A percentile compares a stretch with the other conserved stretches of the same genome.
These are phyloP conservation scores for Ulmus americana DNA, from an alignment of 331 rosid species.

Conservation along the genomic window DNA sequence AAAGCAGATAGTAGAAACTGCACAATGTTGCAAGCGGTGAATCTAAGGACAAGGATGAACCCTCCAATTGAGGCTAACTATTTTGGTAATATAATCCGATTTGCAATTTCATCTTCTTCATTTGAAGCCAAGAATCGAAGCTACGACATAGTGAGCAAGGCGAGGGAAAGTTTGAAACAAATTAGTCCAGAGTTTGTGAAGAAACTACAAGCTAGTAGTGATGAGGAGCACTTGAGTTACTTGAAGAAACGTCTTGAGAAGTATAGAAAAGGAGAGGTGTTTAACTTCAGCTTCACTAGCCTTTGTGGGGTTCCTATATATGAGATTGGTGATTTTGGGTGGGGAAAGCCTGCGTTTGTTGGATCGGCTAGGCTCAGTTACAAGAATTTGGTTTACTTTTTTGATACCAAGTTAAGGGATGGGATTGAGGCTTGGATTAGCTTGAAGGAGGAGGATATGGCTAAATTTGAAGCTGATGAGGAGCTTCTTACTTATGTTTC, in stretches of 20 bases:
- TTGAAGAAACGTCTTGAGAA: background rate
- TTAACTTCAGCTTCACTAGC: background rate
- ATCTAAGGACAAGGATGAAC: background rate
- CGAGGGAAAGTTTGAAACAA: background rate
- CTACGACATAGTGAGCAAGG: background rate
- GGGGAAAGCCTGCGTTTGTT: conserved; percentile 41
- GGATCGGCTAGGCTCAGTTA: conserved; percentile 29
- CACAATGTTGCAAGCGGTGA: background rate
- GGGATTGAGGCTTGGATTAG: too few relatives aligned
- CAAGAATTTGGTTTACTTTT: conserved; percentile 37
- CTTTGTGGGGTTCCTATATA: background rate
- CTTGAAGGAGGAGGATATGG: too few relatives aligned
- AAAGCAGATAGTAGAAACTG: background rate
- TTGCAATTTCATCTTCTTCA: background rate
- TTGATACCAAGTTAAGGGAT: too few relatives aligned
- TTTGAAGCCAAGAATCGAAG: too few relatives aligned
- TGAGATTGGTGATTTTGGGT: background rate
- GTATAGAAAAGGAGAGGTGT: background rate
- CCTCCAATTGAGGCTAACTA: background rate
- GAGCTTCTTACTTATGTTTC: too few relatives aligned
- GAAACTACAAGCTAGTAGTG: background rate
- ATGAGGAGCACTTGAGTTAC: background rate
- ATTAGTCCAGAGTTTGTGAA: background rate
- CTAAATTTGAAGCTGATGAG: too few relatives aligned
- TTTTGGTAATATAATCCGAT: background rate